phyloP scores from a whole-genome alignment of 2,329 filamentous ascomycete genomes.

The Ophiocordyceps camponoti-leonardi region DNA sequence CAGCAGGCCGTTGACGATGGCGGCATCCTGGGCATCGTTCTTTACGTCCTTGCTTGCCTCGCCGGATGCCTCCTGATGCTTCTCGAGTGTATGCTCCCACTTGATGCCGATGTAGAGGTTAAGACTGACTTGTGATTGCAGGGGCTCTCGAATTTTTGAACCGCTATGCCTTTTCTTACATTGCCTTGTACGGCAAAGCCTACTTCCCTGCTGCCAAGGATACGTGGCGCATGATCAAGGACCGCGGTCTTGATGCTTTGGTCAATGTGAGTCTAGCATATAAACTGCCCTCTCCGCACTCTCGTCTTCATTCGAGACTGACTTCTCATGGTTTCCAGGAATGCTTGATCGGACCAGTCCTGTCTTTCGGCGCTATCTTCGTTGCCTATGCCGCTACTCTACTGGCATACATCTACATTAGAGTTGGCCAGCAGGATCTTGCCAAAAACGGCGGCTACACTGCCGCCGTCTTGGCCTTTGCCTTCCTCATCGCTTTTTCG shows the following conservation, averaged over 20 bases:
- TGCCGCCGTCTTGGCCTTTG: conserved; percentile 62
- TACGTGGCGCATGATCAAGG: conserved; percentile 81
- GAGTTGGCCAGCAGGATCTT: conserved; percentile 66
- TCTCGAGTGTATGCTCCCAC: conserved; percentile 38
- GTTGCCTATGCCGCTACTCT: conserved; percentile 71
- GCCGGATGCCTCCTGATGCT: conserved; percentile 61
- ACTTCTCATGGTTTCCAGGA: conserved; percentile 25
- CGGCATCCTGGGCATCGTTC: conserved; percentile 53
- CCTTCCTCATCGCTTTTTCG: conserved; percentile 81
- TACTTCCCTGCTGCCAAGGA: conserved; percentile 80
- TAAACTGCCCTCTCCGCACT: too few species aligned
- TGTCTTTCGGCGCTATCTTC: conserved; percentile 65
- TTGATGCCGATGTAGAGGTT: background rate
- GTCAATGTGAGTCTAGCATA: conserved; percentile 44
- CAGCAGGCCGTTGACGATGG: conserved; percentile 48
- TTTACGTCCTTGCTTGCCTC: conserved; percentile 50
- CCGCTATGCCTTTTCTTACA: conserved; percentile 82
- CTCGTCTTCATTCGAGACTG: background rate
- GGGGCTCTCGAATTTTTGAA: conserved; percentile 79
- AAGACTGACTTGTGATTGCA: background rate
- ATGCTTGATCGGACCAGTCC: conserved; percentile 59
- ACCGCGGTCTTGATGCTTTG: conserved; percentile 78
- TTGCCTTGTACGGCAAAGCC: conserved; percentile 78
- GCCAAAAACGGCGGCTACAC: conserved; percentile 54
- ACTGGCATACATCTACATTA: conserved; percentile 72